Evolutionary conservation across 2,329 filamentous ascomycete genomes (phyloP).

Genomic region (Emergomyces pasteurianus): DNA sequence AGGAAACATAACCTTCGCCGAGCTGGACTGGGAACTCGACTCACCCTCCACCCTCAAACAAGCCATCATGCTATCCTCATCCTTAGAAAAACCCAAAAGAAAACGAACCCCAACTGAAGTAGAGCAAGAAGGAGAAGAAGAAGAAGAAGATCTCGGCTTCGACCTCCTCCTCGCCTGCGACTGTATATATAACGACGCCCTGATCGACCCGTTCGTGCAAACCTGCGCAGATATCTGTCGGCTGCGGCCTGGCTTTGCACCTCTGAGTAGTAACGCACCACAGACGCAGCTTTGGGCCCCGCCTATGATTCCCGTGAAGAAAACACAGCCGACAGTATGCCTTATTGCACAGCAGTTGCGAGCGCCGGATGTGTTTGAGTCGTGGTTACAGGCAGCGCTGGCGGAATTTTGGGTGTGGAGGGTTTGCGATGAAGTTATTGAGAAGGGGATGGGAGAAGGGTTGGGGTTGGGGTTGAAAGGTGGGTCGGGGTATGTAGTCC

Average conservation of each 20-base stretch:
- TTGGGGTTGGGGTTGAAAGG: constrained; percentile 37
- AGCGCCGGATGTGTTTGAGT: constrained; percentile 70
- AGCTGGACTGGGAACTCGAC: constrained; percentile 69
- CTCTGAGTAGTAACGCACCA: background rate
- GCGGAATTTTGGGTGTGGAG: constrained; percentile 62
- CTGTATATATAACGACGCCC: constrained; percentile 86
- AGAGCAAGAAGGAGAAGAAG: constrained; percentile 15
- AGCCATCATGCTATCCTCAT: constrained; percentile 2
- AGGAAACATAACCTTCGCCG: constrained; percentile 42
- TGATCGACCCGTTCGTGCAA: constrained; percentile 70
- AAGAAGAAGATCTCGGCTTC: constrained; percentile 38
- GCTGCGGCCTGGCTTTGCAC: constrained; percentile 33
- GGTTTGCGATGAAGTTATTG: constrained; percentile 52
- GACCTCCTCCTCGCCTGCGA: constrained; percentile 76
- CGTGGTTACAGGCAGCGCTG: constrained; percentile 62
- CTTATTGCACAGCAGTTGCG: constrained; percentile 83
- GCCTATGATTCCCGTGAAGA: background rate
- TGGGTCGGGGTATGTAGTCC: constrained; percentile 67
- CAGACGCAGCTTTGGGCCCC: background rate
- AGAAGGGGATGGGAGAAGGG: constrained; percentile 43
- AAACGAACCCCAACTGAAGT: background rate
- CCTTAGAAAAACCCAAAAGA: background rate
- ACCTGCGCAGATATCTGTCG: constrained; percentile 65
- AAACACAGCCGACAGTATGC: constrained; percentile 53
- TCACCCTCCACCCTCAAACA: constrained; percentile 41